phyloP scores from a whole-genome alignment of 306 rosid species.

The Alnus glutinosa region DNA sequence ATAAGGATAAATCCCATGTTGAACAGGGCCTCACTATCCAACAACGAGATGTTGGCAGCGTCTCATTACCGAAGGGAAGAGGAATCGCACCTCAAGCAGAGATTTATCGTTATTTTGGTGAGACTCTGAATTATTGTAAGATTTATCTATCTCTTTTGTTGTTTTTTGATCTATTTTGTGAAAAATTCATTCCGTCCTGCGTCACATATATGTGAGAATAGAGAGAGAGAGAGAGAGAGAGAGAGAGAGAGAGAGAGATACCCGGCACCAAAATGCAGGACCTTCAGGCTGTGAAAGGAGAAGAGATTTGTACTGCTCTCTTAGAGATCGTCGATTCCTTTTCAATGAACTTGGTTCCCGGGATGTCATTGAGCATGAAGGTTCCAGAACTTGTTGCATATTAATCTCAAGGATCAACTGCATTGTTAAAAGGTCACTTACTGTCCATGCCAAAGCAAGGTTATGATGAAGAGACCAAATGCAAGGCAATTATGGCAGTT shows the following conservation, averaged over 20 bases:
- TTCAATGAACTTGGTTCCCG: neutral
- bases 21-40: no score
- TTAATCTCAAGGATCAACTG: slow-evolving; percentile 14
- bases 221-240: neutral
- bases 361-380: slow-evolving; percentile 22
- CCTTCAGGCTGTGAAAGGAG: slow-evolving; percentile 17
- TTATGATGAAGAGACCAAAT: neutral
- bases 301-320: slow-evolving; percentile 2
- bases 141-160: no score
- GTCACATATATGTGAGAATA: neutral
- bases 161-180: no score
- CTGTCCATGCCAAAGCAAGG: no score
- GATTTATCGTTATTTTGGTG: no score
- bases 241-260: neutral
- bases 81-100: no score
- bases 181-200: no score
- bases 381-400: slow-evolving; percentile 10
- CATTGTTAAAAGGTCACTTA: neutral
- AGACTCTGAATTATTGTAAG: no score
- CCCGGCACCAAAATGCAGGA: slow-evolving; percentile 18
- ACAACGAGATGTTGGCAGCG: no score
- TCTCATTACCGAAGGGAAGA: no score
- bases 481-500: neutral
- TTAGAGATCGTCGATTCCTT: slow-evolving; percentile 4
- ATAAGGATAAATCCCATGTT: no score